These are phyloP conservation scores for Coccomyxa sp. DNA, from an alignment of 139 green algal species.

Conservation along the genomic window DNA sequence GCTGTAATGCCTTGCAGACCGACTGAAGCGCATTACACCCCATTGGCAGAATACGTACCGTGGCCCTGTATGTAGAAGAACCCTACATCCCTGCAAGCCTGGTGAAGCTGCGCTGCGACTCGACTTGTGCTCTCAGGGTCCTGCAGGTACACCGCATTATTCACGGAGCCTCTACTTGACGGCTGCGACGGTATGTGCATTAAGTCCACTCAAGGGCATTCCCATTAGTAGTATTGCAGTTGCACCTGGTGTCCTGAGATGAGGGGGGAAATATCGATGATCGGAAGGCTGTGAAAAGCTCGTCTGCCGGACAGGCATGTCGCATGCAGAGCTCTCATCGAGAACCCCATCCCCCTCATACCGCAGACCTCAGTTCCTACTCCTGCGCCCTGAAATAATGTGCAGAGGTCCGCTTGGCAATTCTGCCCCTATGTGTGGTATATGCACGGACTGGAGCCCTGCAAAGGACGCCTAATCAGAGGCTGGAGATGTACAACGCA, in stretches of 20 bases:
- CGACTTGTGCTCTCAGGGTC: neutral
- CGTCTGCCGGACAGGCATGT: neutral
- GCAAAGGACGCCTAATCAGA: too few relatives aligned
- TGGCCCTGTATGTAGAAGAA: slow-evolving; percentile 52
- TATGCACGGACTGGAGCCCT: too few relatives aligned
- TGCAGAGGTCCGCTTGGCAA: neutral
- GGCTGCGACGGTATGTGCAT: neutral
- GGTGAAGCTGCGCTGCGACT: slow-evolving; percentile 19
- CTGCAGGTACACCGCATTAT: slow-evolving; percentile 11
- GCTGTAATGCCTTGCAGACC: neutral
- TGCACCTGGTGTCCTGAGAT: neutral
- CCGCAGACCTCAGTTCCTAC: neutral
- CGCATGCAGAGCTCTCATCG: neutral
- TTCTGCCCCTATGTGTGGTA: too few relatives aligned
- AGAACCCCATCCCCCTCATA: neutral
- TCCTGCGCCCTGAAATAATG: neutral
- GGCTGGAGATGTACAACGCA: too few relatives aligned
- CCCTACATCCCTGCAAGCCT: slow-evolving; percentile 41
- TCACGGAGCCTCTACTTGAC: neutral
- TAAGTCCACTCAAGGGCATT: neutral
- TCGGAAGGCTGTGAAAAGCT: slow-evolving; percentile 5
- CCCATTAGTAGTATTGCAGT: too few relatives aligned
- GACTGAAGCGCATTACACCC: neutral
- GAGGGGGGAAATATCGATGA: slow-evolving; percentile 7
- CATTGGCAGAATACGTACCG: slow-evolving; percentile 10